Conservation (phyloP, 345 rosid genomes). For the Boechera retrofracta region DNA sequence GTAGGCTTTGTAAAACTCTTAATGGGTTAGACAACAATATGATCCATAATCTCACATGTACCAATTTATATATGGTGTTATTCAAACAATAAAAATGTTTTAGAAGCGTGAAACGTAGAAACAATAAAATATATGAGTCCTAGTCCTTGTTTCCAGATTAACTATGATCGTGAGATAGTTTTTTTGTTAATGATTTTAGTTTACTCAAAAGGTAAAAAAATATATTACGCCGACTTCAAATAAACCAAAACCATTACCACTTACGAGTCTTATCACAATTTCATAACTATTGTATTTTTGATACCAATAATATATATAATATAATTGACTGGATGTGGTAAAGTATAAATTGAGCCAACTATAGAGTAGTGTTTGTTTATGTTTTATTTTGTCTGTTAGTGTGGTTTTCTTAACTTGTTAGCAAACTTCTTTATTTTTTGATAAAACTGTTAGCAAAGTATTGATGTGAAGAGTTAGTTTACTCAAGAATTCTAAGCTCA, state of each 20-base stretch:
- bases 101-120: background rate
- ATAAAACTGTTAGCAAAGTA: background rate
- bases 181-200: no score
- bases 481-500: slow-evolving; percentile 7
- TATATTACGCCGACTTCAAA: background rate
- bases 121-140: background rate
- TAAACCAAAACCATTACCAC: background rate
- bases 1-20: no score
- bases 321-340: background rate
- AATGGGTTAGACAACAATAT: no score
- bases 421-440: background rate
- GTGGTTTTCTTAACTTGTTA: slow-evolving; percentile 12
- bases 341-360: slow-evolving; percentile 10
- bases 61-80: background rate
- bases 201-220: background rate
- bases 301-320: background rate
- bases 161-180: background rate
- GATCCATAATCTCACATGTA: background rate
- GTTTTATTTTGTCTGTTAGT: slow-evolving; percentile 1
- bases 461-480: slow-evolving; percentile 1
- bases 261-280: background rate
- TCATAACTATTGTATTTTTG: background rate
- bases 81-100: background rate
- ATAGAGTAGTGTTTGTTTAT: slow-evolving; percentile 21
- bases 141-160: background rate